Evolutionary conservation across 192 early-diverging fungal genomes (phyloP), one percentile per base, ranked within the genome.

Genomic region (Funneliformis mosseae): DNA sequence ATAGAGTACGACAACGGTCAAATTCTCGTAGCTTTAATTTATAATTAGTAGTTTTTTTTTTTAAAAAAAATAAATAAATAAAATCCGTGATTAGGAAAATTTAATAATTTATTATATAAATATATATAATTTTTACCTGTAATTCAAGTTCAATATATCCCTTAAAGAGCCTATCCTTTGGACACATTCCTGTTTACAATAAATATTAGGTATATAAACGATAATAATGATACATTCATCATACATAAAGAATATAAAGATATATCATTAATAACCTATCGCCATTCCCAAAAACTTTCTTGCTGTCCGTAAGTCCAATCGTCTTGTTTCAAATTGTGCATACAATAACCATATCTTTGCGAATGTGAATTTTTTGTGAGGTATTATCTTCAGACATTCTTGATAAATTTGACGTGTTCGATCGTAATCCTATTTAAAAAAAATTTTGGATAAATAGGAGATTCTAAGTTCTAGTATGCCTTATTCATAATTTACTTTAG

Each of bases 81-180:
- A 33, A 21, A 50, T 14, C 1, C n/a, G 18, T 12, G 8, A 55
- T 39, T 60, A 11, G 3, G 4, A 64, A 38, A 8, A 18, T 69
- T 50, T 25, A 41, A 28, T 25, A 48, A 74, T 21, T 33, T n/a
- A 18, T 67, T 11, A 41, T 67, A 12, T 10, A n/a, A 43, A 21
- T 59, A 16, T 25, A 38, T 3, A n/a, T 28, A 62, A 0, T 71
- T 12, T 80, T 84, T 78, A 90, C 85, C 83, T 95, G 90, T 59
- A 98, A 84, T 82, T 99, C 98, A 59, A 99, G 81, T 76, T 96
- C 96, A 82, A 99, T 97, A 85, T 99, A 99, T 62, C 97, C 96
- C 69, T 96, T 93, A 88, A 97, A 99, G 21, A 99, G 84, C 75
- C 87, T 92, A 80, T 97, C 94, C 82, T 98, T 99, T 77, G 96